phyloP scores from a whole-genome alignment of 495 filamentous ascomycete genomes.

The Polyplosphaeria fusca region DNA sequence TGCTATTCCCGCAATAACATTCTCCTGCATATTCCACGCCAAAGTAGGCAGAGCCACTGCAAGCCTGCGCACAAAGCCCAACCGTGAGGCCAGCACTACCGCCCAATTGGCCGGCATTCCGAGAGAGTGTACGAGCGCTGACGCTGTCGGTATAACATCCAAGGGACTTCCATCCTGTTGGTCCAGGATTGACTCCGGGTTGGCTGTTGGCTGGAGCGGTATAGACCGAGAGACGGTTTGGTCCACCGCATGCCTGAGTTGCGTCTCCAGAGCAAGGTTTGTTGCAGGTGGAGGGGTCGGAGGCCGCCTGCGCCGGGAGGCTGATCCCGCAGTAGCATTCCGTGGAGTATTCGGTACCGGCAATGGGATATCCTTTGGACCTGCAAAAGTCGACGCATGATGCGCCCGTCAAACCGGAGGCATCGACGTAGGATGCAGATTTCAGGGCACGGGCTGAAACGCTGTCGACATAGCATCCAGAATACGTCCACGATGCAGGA shows the following conservation, averaged over 20 bases:
- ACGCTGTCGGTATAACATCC: background rate
- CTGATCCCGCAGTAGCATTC: background rate
- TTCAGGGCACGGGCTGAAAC: no score
- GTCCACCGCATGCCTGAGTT: background rate
- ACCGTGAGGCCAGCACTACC: background rate
- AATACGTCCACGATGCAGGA: no score
- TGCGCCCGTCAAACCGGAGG: no score
- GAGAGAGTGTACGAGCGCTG: background rate
- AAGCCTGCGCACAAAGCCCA: background rate
- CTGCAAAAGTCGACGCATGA: no score
- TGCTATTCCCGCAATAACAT: background rate
- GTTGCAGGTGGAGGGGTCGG: background rate
- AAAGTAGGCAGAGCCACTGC: background rate
- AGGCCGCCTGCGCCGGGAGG: background rate
- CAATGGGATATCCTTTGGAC: no score
- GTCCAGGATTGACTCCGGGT: background rate
- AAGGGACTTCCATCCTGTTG: background rate
- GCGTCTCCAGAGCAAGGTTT: background rate
- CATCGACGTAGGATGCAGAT: no score
- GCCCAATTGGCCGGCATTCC: background rate
- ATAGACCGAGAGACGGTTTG: background rate
- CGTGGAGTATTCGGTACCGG: background rate
- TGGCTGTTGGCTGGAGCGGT: background rate
- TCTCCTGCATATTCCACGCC: background rate
- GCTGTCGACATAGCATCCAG: no score